Percentiles rank a stretch among this genome's conserved stretches.
These are phyloP conservation scores for Chaetomiaceae sp. DNA, from an alignment of 2,329 filamentous ascomycete species.

Conservation along the genomic window DNA sequence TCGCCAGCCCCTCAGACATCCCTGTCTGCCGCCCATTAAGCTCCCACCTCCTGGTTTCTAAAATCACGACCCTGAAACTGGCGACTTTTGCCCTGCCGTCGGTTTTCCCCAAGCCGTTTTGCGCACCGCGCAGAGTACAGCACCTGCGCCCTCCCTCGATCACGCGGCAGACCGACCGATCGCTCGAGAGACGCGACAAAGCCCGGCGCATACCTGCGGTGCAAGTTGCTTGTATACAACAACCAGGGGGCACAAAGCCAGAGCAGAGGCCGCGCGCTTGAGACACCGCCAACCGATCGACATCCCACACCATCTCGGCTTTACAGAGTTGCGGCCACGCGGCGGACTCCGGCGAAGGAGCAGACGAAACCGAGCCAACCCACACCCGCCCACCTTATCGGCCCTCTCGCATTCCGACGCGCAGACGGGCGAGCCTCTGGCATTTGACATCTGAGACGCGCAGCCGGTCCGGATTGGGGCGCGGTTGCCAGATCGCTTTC, in stretches of 20 bases:
- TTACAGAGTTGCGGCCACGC: constrained; percentile 11
- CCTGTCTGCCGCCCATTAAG: constrained; percentile 21
- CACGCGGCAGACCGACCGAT: neutral
- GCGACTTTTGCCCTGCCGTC: constrained; percentile 19
- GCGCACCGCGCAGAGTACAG: neutral
- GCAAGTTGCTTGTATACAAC: neutral
- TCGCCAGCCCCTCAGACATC: constrained; percentile 19
- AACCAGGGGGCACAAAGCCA: neutral
- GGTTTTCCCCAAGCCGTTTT: constrained; percentile 15
- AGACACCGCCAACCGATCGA: constrained; percentile 14
- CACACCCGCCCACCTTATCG: neutral
- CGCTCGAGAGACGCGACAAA: constrained; percentile 3
- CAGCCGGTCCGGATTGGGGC: constrained; percentile 10
- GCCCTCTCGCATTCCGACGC: neutral
- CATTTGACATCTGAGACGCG: constrained; percentile 14
- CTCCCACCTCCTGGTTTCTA: constrained; percentile 24
- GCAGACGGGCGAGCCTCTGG: neutral
- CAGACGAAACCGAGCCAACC: neutral
- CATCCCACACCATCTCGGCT: constrained; percentile 6
- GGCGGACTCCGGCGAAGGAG: constrained; percentile 11
- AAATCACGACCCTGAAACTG: constrained; percentile 26
- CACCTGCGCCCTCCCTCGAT: neutral
- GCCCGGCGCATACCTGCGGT: constrained; percentile 7
- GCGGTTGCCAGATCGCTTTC: neutral
- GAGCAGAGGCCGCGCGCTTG: constrained; percentile 5